Evolutionary conservation across 768 basidiomycete species (phyloP), one percentile per base, ranked within the genome.

Genomic region (Mrakia gelida): DNA sequence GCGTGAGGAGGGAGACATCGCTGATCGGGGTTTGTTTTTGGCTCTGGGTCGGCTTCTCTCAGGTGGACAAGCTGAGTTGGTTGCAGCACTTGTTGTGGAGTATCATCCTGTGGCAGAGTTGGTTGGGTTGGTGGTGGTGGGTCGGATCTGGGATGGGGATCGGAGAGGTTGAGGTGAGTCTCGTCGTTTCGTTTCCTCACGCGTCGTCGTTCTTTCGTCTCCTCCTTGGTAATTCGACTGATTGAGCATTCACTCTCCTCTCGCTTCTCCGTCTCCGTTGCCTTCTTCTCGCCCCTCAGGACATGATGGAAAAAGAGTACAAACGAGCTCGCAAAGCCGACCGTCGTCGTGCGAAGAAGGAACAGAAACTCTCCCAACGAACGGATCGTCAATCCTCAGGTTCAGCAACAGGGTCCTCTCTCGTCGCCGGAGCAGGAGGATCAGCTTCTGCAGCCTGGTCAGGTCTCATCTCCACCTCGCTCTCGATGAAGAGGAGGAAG

Each of bases 71-170:
- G 81, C 92, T 92, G 80, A 86, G 89, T n/a, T 98, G 97, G 97
- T 87, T 98, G 77, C 92, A 94, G 0, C 89, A 91, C 32, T 87
- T 98, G 73, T 89, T 94, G 84, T 95, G 94, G 90, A 91, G 92
- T 11, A 90, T 97, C 72, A 89, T 98, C 16, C 88, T 98, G 28
- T 99, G 97, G 97, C 97, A 99, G 87, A 93, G 90, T 84, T 80
- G 80, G 74, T 74, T 80, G 21, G 74, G 74, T 0, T 98, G 94
- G 93, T 98, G 95, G 95, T 98, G 95, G 95, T 98, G 94, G 94
- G 94, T 94, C 21, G 95, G 95, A 18, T 85, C 85, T 70, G 86
- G 94, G 8, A 93, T 92, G 87, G 92, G 91, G 13, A 88, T 90
- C 4, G 87, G 88, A 41, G 91, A 91, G 80, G 87, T 92, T 71